These are phyloP conservation scores for Diddensiella caesifluorescens DNA, from an alignment of 805 yeast genomes.

Conservation along the genomic window DNA sequence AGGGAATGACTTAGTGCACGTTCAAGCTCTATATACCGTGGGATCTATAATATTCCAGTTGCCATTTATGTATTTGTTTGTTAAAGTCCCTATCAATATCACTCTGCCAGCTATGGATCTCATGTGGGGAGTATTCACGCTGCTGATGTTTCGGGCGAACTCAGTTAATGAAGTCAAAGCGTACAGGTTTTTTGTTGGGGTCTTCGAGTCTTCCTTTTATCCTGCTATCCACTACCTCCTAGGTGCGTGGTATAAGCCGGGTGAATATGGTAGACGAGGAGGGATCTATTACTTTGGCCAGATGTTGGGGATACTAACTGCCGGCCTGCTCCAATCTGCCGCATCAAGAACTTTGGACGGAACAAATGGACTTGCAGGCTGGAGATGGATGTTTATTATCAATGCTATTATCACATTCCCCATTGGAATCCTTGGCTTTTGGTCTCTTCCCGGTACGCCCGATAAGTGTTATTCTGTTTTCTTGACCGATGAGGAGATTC, in stretches of 20 bases:
- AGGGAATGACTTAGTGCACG: conserved; percentile 57
- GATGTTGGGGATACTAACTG: conserved; percentile 54
- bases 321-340: conserved; percentile 59
- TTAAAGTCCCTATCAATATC: conserved; percentile 50
- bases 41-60: conserved; percentile 58
- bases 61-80: conserved; percentile 55
- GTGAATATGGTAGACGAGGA: conserved; percentile 58
- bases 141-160: conserved; percentile 47
- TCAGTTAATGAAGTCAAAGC: conserved; percentile 51
- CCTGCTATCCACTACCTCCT: conserved; percentile 40
- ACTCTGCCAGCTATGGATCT: conserved; percentile 36
- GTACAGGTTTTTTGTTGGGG: conserved; percentile 60
- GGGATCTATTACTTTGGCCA: conserved; percentile 59
- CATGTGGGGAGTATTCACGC: conserved; percentile 61
- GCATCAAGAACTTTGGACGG: conserved; percentile 46
- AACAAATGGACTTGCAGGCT: conserved; percentile 49
- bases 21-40: conserved; percentile 52
- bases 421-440: conserved; percentile 52
- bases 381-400: conserved; percentile 72
- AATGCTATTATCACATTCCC: conserved; percentile 57
- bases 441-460: conserved; percentile 64
- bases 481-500: conserved; percentile 13
- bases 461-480: conserved; percentile 44
- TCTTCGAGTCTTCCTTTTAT: conserved; percentile 63
- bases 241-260: conserved; percentile 54